Conservation (phyloP, 345 rosid genomes). For the Kandelia obovata region DNA sequence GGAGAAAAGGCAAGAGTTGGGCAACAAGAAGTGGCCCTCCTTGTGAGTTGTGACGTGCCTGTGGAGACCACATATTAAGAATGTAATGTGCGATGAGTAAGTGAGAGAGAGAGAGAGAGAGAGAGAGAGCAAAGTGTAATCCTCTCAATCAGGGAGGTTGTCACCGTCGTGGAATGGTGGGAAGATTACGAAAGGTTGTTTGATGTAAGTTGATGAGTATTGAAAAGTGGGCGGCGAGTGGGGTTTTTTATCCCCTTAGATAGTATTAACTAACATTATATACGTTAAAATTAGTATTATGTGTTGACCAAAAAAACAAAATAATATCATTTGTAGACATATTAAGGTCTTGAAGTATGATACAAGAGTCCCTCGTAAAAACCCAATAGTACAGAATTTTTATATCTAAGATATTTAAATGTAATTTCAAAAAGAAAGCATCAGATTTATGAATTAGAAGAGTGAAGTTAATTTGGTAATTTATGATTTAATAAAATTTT, state of each 20-base stretch:
- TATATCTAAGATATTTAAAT: no score
- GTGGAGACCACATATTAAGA: constrained; percentile 18
- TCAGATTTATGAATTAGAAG: no score
- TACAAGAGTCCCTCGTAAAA: no score
- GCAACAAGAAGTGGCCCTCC: constrained; percentile 12
- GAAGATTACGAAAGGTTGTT: constrained; percentile 35
- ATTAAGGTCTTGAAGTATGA: no score
- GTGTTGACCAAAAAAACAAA: no score
- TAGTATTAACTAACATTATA: no score
- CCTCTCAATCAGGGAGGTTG: constrained; percentile 21
- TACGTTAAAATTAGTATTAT: no score
- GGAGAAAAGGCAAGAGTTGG: constrained; percentile 29
- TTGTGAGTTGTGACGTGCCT: constrained; percentile 8
- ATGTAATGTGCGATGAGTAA: not conserved
- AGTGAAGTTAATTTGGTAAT: no score
- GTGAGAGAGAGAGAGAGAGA: not conserved
- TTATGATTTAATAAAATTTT: no score
- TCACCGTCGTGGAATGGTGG: constrained; percentile 36
- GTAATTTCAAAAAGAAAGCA: no score
- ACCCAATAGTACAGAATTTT: no score
- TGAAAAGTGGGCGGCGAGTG: constrained; percentile 37
- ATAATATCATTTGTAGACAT: no score
- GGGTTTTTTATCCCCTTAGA: not conserved
- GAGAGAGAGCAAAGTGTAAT: constrained; percentile 12
- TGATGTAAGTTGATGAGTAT: constrained; percentile 29